Evolutionary conservation across 208 protist genomes (phyloP).

Genomic region (Leishmania aethiopica): DNA sequence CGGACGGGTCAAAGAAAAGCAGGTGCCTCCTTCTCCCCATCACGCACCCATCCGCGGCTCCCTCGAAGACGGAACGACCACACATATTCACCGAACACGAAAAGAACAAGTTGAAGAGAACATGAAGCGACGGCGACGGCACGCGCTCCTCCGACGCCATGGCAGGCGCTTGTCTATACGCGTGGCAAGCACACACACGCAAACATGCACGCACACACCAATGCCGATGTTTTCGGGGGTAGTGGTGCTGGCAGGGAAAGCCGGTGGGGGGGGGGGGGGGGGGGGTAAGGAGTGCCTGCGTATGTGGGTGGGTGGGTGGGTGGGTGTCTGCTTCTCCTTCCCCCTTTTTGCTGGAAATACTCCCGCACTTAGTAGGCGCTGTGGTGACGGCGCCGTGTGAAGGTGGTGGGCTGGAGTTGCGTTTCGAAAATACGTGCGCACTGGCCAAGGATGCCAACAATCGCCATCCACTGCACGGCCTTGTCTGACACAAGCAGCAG

Average conservation of each 20-base stretch:
- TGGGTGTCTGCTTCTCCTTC: neutral
- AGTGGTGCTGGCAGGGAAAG: neutral
- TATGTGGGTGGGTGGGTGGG: neutral
- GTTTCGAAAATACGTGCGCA: constrained; percentile 49
- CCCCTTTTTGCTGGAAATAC: neutral
- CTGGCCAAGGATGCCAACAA: constrained; percentile 59
- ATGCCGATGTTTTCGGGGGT: neutral
- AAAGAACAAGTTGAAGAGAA: neutral
- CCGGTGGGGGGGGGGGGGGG: no score
- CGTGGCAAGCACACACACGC: no score
- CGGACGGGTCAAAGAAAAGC: neutral
- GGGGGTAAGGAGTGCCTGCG: neutral
- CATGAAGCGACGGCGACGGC: neutral
- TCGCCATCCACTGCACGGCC: constrained; percentile 72
- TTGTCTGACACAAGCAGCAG: constrained; percentile 53
- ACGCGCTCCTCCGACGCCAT: neutral
- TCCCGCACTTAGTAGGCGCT: neutral
- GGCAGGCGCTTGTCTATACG: neutral
- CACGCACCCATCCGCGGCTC: neutral
- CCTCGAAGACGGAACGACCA: neutral
- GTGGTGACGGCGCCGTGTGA: constrained; percentile 17
- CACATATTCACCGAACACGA: neutral
- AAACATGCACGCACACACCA: neutral
- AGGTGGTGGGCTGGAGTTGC: constrained; percentile 26
- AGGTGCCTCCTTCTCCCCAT: neutral